Conservation (phyloP, 257 asterid genomes). For the Gardenia jasminoides region DNA sequence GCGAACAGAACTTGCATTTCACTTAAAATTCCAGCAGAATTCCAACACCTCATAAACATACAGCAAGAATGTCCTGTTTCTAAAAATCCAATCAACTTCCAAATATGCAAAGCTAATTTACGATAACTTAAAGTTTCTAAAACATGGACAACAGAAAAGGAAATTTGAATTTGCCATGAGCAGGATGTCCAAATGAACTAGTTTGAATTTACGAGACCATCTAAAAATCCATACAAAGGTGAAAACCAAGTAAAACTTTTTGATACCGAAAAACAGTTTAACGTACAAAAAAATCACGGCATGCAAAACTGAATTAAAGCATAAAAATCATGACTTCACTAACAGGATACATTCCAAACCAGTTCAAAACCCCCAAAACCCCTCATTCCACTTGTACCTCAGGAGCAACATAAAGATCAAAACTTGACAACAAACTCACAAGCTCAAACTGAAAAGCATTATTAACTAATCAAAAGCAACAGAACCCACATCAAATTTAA, state of each 20-base stretch:
- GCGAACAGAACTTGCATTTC: neutral
- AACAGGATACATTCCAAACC: neutral
- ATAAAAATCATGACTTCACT: constrained; percentile 2
- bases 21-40: neutral
- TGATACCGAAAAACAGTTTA: constrained; percentile 6
- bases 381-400: constrained; percentile 17
- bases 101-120: neutral
- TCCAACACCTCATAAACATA: neutral
- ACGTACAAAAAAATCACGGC: constrained; percentile 13
- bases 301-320: constrained; percentile 15
- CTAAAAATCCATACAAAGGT: constrained; percentile 3
- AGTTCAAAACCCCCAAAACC: constrained; percentile 15
- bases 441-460: constrained; percentile 25
- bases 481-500: constrained; percentile 29
- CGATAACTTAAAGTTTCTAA: neutral
- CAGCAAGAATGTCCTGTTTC: neutral
- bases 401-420: constrained; percentile 22
- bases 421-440: constrained; percentile 24
- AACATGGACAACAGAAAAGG: neutral
- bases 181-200: neutral
- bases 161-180: neutral
- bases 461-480: constrained; percentile 22
- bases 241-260: neutral
- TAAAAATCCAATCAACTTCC: constrained; percentile 1
- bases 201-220: neutral